Conservation (phyloP, 805 yeast genomes). For the Candida anglica region DNA sequence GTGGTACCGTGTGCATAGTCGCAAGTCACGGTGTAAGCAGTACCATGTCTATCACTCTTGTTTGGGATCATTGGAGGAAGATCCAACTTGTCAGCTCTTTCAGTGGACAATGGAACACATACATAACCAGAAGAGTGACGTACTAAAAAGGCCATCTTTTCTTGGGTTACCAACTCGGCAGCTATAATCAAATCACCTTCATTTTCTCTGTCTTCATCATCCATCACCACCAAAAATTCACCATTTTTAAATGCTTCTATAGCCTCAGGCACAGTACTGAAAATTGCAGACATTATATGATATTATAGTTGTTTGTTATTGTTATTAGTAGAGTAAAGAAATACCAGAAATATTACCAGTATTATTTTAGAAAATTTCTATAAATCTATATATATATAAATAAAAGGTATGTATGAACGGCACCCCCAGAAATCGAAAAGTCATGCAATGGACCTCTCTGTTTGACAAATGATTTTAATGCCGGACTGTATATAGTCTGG, state of each 20-base stretch:
- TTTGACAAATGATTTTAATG: no score
- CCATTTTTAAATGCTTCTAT: slow-evolving; percentile 69
- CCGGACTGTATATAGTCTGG: no score
- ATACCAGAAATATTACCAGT: not conserved
- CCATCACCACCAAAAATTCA: slow-evolving; percentile 91
- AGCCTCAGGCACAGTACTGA: slow-evolving; percentile 64
- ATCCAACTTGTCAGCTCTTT: slow-evolving; percentile 73
- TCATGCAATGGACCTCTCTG: no score
- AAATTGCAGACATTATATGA: slow-evolving; percentile 15
- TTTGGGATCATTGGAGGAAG: slow-evolving; percentile 73
- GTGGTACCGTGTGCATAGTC: slow-evolving; percentile 88
- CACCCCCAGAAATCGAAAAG: no score
- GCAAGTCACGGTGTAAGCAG: slow-evolving; percentile 93
- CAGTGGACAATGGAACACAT: slow-evolving; percentile 81
- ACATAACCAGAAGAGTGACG: slow-evolving; percentile 87
- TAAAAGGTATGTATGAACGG: no score
- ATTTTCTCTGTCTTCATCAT: slow-evolving; percentile 92
- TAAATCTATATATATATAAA: not conserved
- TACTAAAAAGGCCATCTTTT: slow-evolving; percentile 91
- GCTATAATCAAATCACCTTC: slow-evolving; percentile 96
- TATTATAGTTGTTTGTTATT: not conserved
- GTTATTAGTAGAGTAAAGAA: not conserved
- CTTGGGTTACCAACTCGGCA: slow-evolving; percentile 75
- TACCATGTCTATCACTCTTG: slow-evolving; percentile 81
- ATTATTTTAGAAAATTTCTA: not conserved